A percentile compares a stretch with the other conserved stretches of the same genome.
Conservation (phyloP, 495 filamentous ascomycete species). For the Tuber microsphaerosporum region DNA sequence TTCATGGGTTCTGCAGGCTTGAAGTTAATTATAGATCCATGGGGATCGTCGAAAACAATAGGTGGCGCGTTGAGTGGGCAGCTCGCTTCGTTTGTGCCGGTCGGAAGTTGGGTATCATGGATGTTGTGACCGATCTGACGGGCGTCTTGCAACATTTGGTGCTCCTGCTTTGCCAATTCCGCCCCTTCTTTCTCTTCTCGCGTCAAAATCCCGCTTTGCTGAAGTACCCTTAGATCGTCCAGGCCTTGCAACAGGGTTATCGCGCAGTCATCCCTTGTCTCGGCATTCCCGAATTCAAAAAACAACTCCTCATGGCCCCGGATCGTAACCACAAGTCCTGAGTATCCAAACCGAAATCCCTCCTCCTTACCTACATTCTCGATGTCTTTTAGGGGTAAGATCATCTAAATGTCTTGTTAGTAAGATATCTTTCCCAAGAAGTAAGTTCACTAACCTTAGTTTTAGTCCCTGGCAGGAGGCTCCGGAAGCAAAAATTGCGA, state of each 20-base stretch:
- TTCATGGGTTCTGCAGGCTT: constrained; percentile 73
- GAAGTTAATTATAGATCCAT: constrained; percentile 88
- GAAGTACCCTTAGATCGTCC: constrained; percentile 63
- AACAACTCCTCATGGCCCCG: constrained; percentile 93
- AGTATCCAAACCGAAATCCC: constrained; percentile 86
- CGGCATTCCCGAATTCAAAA: constrained; percentile 77
- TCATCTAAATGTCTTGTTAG: constrained; percentile 46
- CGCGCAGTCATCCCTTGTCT: constrained; percentile 78
- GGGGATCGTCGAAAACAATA: constrained; percentile 85
- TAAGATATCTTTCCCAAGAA: neutral
- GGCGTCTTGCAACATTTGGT: constrained; percentile 73
- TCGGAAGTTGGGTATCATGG: constrained; percentile 54
- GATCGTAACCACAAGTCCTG: constrained; percentile 83
- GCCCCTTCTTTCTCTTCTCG: constrained; percentile 63
- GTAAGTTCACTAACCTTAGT: constrained; percentile 55
- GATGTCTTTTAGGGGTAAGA: constrained; percentile 83
- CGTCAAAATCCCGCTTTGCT: constrained; percentile 63
- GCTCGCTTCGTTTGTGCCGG: constrained; percentile 47
- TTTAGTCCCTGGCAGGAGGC: constrained; percentile 77
- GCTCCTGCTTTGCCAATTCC: constrained; percentile 72
- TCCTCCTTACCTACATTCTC: constrained; percentile 94
- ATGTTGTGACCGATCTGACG: constrained; percentile 55
- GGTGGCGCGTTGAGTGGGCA: constrained; percentile 52
- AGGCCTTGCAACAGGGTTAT: constrained; percentile 70
- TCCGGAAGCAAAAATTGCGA: constrained; percentile 88